These are phyloP conservation scores for Chalaropsis thielavioides DNA, from an alignment of 2,329 filamentous ascomycete species.

Conservation along the genomic window DNA sequence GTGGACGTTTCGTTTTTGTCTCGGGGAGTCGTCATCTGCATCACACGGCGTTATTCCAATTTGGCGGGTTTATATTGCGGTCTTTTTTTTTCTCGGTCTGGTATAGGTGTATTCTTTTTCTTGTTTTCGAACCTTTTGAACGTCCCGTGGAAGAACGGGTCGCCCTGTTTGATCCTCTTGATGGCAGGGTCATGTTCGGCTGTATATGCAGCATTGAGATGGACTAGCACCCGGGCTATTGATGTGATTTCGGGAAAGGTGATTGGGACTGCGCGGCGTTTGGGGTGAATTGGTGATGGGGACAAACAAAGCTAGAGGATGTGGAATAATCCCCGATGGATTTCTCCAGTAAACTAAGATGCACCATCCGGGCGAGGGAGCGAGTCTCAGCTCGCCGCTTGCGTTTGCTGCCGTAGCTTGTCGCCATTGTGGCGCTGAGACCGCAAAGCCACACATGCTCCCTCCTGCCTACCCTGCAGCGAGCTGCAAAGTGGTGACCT, in stretches of 20 bases:
- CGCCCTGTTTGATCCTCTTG: neutral
- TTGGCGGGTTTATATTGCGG: neutral
- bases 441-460: neutral
- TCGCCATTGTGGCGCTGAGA: conserved; percentile 5
- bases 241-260: too few species aligned
- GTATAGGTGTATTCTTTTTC: conserved; percentile 10
- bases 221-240: neutral
- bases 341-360: neutral
- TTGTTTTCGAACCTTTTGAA: too few species aligned
- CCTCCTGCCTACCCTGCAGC: neutral
- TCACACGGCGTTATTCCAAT: neutral
- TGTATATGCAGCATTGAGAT: neutral
- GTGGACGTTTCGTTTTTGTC: neutral
- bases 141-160: too few species aligned
- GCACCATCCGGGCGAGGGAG: neutral
- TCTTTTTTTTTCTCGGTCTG: neutral
- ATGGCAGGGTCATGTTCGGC: neutral
- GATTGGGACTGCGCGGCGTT: neutral
- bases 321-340: neutral
- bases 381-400: neutral
- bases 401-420: neutral
- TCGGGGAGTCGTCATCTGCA: neutral
- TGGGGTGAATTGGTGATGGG: neutral
- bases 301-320: neutral
- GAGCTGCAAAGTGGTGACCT: neutral